Base-by-base conservation (phyloP, 2,329 filamentous ascomycete species). In the Fusarium duplospermum region DNA sequence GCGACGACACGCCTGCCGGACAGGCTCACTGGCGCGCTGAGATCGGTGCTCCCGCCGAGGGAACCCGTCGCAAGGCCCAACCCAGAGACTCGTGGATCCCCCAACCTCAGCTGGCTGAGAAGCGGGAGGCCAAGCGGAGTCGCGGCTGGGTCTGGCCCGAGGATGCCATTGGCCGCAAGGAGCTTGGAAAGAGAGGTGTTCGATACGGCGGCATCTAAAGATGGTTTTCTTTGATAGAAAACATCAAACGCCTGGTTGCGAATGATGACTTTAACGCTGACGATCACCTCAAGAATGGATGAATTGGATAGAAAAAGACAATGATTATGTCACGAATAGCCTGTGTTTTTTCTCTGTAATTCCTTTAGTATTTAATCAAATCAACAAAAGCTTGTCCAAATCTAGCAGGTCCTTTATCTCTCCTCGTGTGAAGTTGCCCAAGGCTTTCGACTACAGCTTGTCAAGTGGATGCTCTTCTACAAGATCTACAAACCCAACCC, bases 71-170 rank as follows among this genome's bases (percentile, higher is more conserved):
- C 79, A 93, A 93, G 85, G 90, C 91, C 62, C 83, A 92, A 29
- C 86, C 90, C n/a, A 87, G 92, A 47, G 93, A 95, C 82, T 83
- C 84, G 24, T 95, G 93, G 93, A 94, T 95, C 83, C 93, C 93
- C 11, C 90, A 87, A 84, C 91, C 90, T 60, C 93, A 91, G 85
- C 86, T 90, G 76, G 92, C 88, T 35, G 93, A 93, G 89, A 96
- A 93, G 91, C 85, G 90, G 67, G 92, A 93, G 83, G 91, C 92
- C 22, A 95, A 94, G 89, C 84, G 92, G 24, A 87, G 89, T 3
- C 84, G 93, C 33, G 93, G 93, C 0, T 95, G 93, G 93, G 89
- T 94, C 1, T 88, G 91, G 84, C 93, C 93, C 1, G 92, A 95
- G 78, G 93, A 95, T 77, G 86, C 91, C 4, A 86, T 95, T 13